Evolutionary conservation across 495 filamentous ascomycete species (phyloP).

Genomic region (Penicillium alfredii): DNA sequence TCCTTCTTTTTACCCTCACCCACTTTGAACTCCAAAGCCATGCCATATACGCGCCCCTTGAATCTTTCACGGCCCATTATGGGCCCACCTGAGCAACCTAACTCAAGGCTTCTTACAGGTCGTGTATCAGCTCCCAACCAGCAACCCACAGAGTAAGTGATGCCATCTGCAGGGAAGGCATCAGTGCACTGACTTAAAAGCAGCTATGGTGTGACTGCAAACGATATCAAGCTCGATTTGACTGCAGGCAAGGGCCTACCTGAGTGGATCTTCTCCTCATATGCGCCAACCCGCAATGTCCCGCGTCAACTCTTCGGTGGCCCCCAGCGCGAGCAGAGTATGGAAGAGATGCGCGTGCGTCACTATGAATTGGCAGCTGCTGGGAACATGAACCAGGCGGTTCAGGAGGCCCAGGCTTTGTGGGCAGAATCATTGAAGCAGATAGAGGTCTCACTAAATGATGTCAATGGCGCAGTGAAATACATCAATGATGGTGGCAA

Average conservation of each 20-base stretch:
- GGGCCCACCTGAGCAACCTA: no score
- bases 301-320: conserved; percentile 79
- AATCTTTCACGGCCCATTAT: not conserved
- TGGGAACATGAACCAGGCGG: conserved; percentile 58
- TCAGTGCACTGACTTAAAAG: conserved; percentile 11
- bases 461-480: conserved; percentile 65
- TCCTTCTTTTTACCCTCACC: conserved; percentile 1
- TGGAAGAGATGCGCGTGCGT: conserved; percentile 70
- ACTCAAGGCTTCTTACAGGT: conserved; percentile 5
- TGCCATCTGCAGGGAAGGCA: no score
- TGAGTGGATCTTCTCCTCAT: conserved; percentile 77
- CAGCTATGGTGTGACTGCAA: conserved; percentile 48
- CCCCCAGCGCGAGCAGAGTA: conserved; percentile 69
- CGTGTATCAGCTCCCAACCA: conserved; percentile 17
- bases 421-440: conserved; percentile 58
- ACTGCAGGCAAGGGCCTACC: conserved; percentile 54
- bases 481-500: conserved; percentile 64
- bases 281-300: conserved; percentile 64
- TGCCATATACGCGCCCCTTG: not conserved
- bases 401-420: conserved; percentile 58
- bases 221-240: conserved; percentile 59
- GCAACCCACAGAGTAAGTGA: conserved; percentile 27
- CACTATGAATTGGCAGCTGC: conserved; percentile 54
- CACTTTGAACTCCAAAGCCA: not conserved
- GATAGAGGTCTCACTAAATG: conserved; percentile 57